A percentile compares a stretch with the other conserved stretches of the same genome.
Conservation (phyloP, 2,329 filamentous ascomycete species). For the Hymenoscyphus repandus region DNA sequence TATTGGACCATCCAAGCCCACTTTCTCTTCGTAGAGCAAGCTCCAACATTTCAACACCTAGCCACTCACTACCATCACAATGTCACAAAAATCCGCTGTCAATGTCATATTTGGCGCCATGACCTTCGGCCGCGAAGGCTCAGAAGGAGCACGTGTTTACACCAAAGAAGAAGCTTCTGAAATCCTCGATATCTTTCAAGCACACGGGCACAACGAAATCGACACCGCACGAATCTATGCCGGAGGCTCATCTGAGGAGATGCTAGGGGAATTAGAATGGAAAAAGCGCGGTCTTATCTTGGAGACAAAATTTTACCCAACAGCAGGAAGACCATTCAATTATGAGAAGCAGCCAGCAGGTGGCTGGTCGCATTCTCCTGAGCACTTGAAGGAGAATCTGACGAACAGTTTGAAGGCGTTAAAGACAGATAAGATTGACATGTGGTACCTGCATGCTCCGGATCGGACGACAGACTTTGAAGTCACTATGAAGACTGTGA, state of each 20-base stretch:
- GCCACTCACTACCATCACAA: background rate
- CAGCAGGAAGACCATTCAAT: background rate
- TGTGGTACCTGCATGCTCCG: slow-evolving; percentile 28
- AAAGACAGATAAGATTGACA: slow-evolving; percentile 39
- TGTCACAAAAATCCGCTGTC: slow-evolving; percentile 3
- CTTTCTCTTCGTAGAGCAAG: no score
- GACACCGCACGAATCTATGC: slow-evolving; percentile 65
- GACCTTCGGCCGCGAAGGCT: slow-evolving; percentile 12
- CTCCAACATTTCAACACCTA: no score
- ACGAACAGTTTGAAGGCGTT: slow-evolving; percentile 48
- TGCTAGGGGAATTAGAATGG: slow-evolving; percentile 54
- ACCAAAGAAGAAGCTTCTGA: slow-evolving; percentile 47
- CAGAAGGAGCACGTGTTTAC: slow-evolving; percentile 1
- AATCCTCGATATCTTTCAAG: slow-evolving; percentile 59
- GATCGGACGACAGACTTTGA: slow-evolving; percentile 27
- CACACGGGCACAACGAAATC: slow-evolving; percentile 61
- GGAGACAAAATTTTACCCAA: slow-evolving; percentile 49
- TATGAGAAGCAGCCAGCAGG: slow-evolving; percentile 32
- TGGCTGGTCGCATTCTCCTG: slow-evolving; percentile 39
- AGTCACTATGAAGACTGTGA: slow-evolving; percentile 27
- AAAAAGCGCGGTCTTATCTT: slow-evolving; percentile 56
- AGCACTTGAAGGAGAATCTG: slow-evolving; percentile 43
- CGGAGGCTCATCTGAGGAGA: slow-evolving; percentile 59
- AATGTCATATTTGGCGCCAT: slow-evolving; percentile 13
- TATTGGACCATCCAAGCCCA: no score